phyloP scores from a whole-genome alignment of 441 rosid species.

The Corymbia citriodora region DNA sequence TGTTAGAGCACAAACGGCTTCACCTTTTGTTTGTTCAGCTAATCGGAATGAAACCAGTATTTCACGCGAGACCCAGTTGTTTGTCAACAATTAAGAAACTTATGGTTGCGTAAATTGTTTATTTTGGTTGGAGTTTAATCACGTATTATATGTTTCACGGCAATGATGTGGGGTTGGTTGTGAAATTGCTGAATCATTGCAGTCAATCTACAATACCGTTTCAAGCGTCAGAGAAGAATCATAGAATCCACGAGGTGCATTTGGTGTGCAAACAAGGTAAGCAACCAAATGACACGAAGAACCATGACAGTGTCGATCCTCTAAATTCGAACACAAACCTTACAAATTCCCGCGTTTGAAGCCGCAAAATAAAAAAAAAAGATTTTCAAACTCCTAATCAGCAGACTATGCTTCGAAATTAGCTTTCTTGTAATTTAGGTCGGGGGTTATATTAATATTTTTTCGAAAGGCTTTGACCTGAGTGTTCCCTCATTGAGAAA shows the following conservation, averaged over 20 bases:
- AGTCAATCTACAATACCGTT: not conserved
- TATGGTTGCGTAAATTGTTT: not conserved
- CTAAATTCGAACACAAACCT: not conserved
- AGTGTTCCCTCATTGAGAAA: not conserved
- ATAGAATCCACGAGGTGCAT: not conserved
- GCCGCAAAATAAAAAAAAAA: not conserved
- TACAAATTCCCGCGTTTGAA: not conserved
- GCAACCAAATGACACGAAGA: not conserved
- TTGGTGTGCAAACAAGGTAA: not conserved
- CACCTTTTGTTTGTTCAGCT: not conserved
- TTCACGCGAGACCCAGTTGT: not conserved
- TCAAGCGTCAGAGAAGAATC: not conserved
- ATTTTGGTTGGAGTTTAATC: not conserved
- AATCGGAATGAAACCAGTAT: too few species aligned
- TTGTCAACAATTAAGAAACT: not conserved
- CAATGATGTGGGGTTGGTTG: not conserved
- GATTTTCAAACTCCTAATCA: not conserved
- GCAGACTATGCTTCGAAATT: not conserved
- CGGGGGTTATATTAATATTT: not conserved
- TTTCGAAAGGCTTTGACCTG: not conserved
- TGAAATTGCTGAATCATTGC: not conserved
- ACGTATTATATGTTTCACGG: not conserved
- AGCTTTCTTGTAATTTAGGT: not conserved
- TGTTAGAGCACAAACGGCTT: not conserved
- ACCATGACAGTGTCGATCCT: not conserved